A percentile compares a stretch with the other conserved stretches of the same genome.
Evolutionary conservation across 176 grass and related monocot genomes (phyloP).

Genomic region (Triticum turgidum): DNA sequence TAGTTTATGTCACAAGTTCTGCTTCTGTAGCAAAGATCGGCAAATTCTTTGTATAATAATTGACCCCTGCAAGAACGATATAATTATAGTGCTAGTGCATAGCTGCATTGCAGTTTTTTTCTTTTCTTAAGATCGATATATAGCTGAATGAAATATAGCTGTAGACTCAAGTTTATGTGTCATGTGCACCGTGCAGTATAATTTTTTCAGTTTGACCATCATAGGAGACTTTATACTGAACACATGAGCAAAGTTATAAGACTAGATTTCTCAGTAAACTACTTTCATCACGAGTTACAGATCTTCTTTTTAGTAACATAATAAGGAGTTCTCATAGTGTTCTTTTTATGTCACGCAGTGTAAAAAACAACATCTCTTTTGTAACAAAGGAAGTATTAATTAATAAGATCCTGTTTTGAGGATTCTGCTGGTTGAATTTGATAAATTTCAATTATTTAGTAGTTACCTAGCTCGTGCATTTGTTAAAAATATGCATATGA

Average conservation of each 20-base stretch:
- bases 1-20: too few species aligned
- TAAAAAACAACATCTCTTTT: not conserved
- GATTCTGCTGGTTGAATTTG: not conserved
- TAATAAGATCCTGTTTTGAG: not conserved
- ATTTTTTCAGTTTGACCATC: not conserved
- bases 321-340: not conserved
- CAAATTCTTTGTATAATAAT: too few species aligned
- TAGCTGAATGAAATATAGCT: too few species aligned
- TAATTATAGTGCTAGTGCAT: too few species aligned
- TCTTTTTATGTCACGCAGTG: not conserved
- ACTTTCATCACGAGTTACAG: not conserved
- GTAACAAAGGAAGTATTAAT: not conserved
- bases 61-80: too few species aligned
- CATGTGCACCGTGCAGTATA: not conserved
- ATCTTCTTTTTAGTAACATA: not conserved
- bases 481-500: not conserved
- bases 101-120: too few species aligned
- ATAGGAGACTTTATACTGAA: not conserved
- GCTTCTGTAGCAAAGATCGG: too few species aligned
- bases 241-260: not conserved
- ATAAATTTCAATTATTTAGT: not conserved
- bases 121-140: too few species aligned
- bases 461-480: not conserved
- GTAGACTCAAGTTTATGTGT: not conserved
- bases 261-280: not conserved